Conservation (phyloP, 208 protist genomes). For the Trypanosoma scelopori region DNA sequence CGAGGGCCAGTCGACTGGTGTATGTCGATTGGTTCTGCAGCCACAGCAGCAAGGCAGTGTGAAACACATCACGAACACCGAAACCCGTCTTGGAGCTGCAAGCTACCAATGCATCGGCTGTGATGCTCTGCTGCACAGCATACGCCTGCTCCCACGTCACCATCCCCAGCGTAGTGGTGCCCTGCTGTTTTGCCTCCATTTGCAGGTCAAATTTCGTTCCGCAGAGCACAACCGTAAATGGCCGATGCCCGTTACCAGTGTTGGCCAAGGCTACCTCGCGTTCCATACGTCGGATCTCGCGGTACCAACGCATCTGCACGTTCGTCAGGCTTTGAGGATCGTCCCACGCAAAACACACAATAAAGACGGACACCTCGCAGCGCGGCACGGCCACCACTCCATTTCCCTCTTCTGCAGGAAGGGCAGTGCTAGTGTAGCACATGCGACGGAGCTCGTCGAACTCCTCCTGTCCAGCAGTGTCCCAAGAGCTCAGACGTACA, state of each 20-base stretch:
- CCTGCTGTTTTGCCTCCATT: slow-evolving; percentile 5
- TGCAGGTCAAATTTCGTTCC: slow-evolving; percentile 28
- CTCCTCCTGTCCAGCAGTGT: slow-evolving; percentile 92
- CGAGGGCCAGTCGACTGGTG: background rate
- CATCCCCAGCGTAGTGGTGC: slow-evolving; percentile 4
- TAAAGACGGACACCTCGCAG: slow-evolving; percentile 29
- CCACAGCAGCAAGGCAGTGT: slow-evolving; percentile 25
- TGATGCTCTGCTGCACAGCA: slow-evolving; percentile 22
- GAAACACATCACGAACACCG: slow-evolving; percentile 24
- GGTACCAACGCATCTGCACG: slow-evolving; percentile 30
- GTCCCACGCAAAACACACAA: slow-evolving; percentile 32
- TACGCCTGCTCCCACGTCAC: slow-evolving; percentile 27
- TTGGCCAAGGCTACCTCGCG: slow-evolving; percentile 2
- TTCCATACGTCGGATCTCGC: slow-evolving; percentile 22
- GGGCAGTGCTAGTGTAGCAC: slow-evolving; percentile 12
- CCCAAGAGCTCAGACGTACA: slow-evolving; percentile 67
- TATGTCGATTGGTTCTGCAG: slow-evolving; percentile 16
- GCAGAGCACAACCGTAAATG: slow-evolving; percentile 23
- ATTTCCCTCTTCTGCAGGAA: background rate
- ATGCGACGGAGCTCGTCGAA: slow-evolving; percentile 93
- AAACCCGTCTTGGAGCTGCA: slow-evolving; percentile 30
- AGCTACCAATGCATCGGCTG: slow-evolving; percentile 24
- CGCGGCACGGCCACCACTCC: background rate
- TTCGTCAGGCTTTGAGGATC: slow-evolving; percentile 21
- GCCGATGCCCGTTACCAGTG: background rate